These are phyloP conservation scores for Eucalyptus sp. DNA, from an alignment of 345 rosid species.

Conservation along the genomic window DNA sequence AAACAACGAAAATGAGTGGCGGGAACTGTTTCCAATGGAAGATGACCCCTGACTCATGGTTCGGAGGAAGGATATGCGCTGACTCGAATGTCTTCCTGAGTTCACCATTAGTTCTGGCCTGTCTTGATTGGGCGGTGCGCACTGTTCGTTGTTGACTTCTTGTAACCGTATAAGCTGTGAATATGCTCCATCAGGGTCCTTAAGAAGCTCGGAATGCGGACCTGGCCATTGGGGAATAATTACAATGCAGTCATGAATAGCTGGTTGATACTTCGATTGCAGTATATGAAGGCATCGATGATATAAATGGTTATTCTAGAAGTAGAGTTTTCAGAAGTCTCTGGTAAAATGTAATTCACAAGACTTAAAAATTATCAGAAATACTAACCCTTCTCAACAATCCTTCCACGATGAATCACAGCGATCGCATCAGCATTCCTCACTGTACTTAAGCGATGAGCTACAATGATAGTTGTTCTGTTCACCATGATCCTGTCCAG, in stretches of 20 bases:
- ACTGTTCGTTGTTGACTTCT: conserved; percentile 17
- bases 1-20: conserved; percentile 1
- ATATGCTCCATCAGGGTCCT: conserved; percentile 69
- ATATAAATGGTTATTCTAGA: background rate
- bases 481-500: conserved; percentile 25
- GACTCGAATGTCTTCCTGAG: conserved; percentile 2
- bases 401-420: conserved; percentile 26
- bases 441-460: conserved; percentile 31
- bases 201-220: conserved; percentile 40
- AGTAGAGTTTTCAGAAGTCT: background rate
- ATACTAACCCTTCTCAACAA: conserved; percentile 15
- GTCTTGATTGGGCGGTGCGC: background rate
- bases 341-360: background rate
- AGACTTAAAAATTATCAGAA: background rate
- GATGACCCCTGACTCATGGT: background rate
- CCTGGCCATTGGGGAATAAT: conserved; percentile 17
- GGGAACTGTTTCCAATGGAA: background rate
- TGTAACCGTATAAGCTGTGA: conserved; percentile 67
- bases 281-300: background rate
- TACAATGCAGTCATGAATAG: background rate
- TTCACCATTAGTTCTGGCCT: background rate
- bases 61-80: background rate
- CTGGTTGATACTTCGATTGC: background rate
- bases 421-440: conserved; percentile 2
- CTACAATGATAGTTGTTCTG: conserved; percentile 38